phyloP scores from a whole-genome alignment of 139 green algal genomes.

The Zygnema circumcarinatum region DNA sequence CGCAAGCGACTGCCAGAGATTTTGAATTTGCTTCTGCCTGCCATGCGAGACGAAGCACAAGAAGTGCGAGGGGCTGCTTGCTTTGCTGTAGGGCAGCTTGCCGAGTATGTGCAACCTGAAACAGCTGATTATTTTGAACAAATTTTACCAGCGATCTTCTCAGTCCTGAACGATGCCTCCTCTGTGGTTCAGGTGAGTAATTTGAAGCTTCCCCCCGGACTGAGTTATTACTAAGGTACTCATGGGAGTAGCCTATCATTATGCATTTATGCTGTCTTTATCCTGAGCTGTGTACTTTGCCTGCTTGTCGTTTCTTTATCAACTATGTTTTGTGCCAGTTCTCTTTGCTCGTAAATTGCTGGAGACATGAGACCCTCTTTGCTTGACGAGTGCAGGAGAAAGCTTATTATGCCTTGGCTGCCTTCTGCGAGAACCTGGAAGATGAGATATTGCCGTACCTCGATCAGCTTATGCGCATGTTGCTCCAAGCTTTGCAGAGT shows the following conservation, averaged over 20 bases:
- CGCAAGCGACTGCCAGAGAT: conserved; percentile 61
- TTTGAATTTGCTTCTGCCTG: conserved; percentile 60
- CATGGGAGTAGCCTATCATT: no score
- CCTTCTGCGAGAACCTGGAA: conserved; percentile 76
- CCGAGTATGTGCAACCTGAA: conserved; percentile 75
- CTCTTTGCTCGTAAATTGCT: no score
- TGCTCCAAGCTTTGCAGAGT: conserved; percentile 66
- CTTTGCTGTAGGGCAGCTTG: conserved; percentile 77
- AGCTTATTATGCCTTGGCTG: conserved; percentile 77
- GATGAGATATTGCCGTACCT: conserved; percentile 71
- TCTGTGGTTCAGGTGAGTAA: conserved; percentile 45
- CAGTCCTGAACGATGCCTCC: conserved; percentile 59
- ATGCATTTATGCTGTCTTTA: no score
- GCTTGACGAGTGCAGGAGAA: conserved; percentile 64
- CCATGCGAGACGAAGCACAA: conserved; percentile 60
- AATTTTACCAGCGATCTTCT: conserved; percentile 49
- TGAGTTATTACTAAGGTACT: no score
- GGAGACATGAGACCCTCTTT: no score
- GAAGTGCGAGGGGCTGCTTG: conserved; percentile 70
- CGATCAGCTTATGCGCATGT: conserved; percentile 65
- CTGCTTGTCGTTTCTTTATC: no score
- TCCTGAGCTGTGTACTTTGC: no score
- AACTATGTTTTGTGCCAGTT: no score
- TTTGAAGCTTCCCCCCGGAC: no score
- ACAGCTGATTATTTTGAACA: conserved; percentile 71